phyloP scores from a whole-genome alignment of 768 basidiomycete species.

The Lenzites betulinus region DNA sequence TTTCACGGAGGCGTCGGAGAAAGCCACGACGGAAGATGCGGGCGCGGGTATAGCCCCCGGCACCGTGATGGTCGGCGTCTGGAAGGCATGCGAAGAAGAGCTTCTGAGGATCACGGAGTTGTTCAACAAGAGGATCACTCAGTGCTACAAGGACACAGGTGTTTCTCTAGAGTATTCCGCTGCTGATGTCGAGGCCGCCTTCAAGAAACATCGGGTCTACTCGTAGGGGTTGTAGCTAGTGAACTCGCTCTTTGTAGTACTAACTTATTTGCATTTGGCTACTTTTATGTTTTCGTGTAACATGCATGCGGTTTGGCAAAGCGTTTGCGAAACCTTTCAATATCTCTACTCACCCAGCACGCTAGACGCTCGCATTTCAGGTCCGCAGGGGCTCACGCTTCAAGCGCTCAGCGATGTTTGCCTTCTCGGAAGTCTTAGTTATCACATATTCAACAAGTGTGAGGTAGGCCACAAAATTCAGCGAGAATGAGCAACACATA shows the following conservation, averaged over 20 bases:
- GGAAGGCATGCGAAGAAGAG: constrained; percentile 90
- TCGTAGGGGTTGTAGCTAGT: constrained; percentile 21
- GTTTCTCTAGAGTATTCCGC: constrained; percentile 72
- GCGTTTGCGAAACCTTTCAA: too few relatives aligned
- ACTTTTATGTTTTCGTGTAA: too few relatives aligned
- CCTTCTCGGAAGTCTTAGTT: too few relatives aligned
- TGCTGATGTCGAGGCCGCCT: constrained; percentile 76
- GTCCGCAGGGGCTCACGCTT: too few relatives aligned
- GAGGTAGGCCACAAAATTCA: too few relatives aligned
- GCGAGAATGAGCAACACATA: too few relatives aligned
- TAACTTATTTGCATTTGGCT: constrained; percentile 9
- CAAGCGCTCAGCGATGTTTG: too few relatives aligned
- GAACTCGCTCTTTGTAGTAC: background rate
- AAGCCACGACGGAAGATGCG: constrained; percentile 52
- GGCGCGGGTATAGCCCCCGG: constrained; percentile 57
- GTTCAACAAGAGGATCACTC: constrained; percentile 66
- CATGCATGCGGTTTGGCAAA: too few relatives aligned
- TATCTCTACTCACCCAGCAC: too few relatives aligned
- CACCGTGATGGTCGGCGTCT: constrained; percentile 78
- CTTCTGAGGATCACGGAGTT: constrained; percentile 70
- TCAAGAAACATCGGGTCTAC: constrained; percentile 59
- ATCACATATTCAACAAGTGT: too few relatives aligned
- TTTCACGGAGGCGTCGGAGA: constrained; percentile 82
- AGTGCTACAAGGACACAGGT: constrained; percentile 79
- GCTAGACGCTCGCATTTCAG: too few relatives aligned